Base-by-base conservation (phyloP, 2,329 filamentous ascomycete species). In the Ophiostoma triangulosporum region DNA sequence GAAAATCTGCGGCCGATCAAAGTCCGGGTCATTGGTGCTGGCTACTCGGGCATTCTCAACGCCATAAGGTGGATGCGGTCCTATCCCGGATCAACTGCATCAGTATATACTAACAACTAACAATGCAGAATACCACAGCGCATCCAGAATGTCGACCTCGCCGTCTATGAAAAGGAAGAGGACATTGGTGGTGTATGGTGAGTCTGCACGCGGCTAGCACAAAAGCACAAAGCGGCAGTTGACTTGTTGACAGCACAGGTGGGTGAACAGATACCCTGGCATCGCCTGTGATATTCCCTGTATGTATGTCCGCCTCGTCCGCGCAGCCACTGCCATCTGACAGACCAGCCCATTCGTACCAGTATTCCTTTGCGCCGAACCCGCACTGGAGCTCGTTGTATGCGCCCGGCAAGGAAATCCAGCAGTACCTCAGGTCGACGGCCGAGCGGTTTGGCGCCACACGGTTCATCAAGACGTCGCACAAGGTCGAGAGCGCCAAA, bases 281-380 rank as follows among this genome's bases (percentile, higher is more conserved):
- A 50, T 66, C 17, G 66, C 66, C 12, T 69, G 66, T 43, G 66
- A 68, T 51, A 65, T 69, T 40, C 66, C 66, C 4, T 66, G 65
- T 67, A 60, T 58, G 65, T 12, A 3, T 14, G 15, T 12, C 5
- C 14, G 22, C 27, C 26, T 60, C 15, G 11, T n/a, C 12, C 3
- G 24, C n/a, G n/a, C n/a, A n/a, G n/a, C 26, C 15, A 12, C 17
- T 14, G 20, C 9, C n/a, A n/a, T 7, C 36, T 27, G 14, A 26
- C 15, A 11, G 2, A 14, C 1, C 40, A 64, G 68, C 72, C 6
- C 75, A 78, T 57, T 76, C 74, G 7, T 79, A 79, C 60, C 75
- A 76, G 56, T 78, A 76, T 59, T 69, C 74, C 0, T 78, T 75
- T 62, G 73, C 74, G 26, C 75, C 76, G 0, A 79, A 79, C 53